Conservation (phyloP, 768 basidiomycete species). For the Termitomyces bulborhizus region DNA sequence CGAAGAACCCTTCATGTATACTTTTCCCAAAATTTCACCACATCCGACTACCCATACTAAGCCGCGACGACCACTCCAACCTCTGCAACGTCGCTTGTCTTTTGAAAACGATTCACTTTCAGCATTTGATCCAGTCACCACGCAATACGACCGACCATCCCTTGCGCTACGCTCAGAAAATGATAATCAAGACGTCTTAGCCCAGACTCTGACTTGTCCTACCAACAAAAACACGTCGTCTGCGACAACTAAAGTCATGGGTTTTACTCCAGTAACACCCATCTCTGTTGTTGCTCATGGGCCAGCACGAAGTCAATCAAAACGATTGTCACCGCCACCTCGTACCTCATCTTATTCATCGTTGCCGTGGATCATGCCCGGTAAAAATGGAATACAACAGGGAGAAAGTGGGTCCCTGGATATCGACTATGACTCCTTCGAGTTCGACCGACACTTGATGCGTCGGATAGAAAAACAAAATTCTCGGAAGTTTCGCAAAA, state of each 20-base stretch:
- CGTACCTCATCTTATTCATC: constrained; percentile 28
- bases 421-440: constrained; percentile 25
- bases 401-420: constrained; percentile 28
- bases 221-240: constrained; percentile 7
- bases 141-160: constrained; percentile 3
- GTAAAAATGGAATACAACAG: constrained; percentile 22
- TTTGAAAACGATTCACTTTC: not conserved
- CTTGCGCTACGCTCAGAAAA: not conserved
- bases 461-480: constrained; percentile 34
- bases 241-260: constrained; percentile 28
- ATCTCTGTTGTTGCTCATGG: constrained; percentile 4
- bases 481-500: constrained; percentile 19
- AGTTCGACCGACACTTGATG: constrained; percentile 35
- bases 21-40: constrained; percentile 26
- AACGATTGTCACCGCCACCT: constrained; percentile 26
- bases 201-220: constrained; percentile 3
- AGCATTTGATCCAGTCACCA: not conserved
- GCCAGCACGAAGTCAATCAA: constrained; percentile 15
- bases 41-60: constrained; percentile 4
- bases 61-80: constrained; percentile 8
- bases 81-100: constrained; percentile 4
- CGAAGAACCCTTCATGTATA: constrained; percentile 34
- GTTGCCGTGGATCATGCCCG: constrained; percentile 31
- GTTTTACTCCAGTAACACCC: constrained; percentile 27
- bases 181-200: constrained; percentile 5